phyloP scores from a whole-genome alignment of 2,329 filamentous ascomycete species.

The Scopulariopsis brevicaulis region DNA sequence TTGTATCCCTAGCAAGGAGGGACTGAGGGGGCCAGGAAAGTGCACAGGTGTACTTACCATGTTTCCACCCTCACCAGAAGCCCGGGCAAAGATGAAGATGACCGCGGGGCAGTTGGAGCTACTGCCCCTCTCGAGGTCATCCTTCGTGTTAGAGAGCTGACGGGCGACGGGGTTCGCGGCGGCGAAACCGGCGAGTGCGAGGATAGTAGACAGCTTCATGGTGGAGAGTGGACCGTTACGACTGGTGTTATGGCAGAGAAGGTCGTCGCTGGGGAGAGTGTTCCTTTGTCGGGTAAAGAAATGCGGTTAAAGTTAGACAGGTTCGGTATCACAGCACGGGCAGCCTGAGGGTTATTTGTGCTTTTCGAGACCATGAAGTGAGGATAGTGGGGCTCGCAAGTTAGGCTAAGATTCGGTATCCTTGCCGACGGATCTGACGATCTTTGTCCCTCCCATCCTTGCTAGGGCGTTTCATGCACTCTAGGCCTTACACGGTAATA shows the following conservation, averaged over 20 bases:
- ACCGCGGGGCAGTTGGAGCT: slow-evolving; percentile 19
- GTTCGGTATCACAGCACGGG: neutral
- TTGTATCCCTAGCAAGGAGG: slow-evolving; percentile 3
- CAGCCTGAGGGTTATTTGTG: neutral
- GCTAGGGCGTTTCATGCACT: neutral
- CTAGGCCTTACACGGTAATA: neutral
- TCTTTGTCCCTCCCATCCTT: neutral
- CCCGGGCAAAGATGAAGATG: slow-evolving; percentile 28
- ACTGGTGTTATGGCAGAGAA: neutral
- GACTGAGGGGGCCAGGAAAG: neutral
- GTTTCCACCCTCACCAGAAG: slow-evolving; percentile 24
- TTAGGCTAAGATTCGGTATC: neutral
- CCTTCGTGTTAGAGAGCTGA: neutral
- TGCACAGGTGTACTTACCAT: slow-evolving; percentile 15
- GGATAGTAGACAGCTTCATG: neutral
- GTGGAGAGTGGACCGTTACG: neutral
- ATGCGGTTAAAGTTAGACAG: neutral
- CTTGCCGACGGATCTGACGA: neutral
- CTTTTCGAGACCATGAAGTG: neutral
- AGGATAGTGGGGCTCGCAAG: neutral
- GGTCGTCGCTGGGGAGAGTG: neutral
- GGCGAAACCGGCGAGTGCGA: neutral
- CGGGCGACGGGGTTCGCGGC: neutral
- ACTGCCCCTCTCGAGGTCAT: slow-evolving; percentile 13
- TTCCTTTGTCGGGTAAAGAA: neutral